Conservation (phyloP, 495 filamentous ascomycete genomes). For the Tuber magnatum region DNA sequence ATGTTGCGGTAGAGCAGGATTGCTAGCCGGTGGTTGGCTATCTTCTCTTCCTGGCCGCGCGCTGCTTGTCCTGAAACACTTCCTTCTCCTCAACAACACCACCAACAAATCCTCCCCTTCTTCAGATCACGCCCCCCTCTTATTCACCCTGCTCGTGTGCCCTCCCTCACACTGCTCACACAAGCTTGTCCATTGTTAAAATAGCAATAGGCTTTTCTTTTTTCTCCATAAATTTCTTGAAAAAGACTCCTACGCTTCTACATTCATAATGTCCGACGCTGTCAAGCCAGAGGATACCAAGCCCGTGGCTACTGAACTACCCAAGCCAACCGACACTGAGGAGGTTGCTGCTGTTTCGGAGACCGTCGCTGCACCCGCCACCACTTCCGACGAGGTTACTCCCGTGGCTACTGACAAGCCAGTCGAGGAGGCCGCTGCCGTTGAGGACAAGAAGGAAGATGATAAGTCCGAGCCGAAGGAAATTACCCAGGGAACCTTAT, state of each 20-base stretch:
- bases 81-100: slow-evolving; percentile 18
- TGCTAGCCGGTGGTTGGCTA: slow-evolving; percentile 20
- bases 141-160: slow-evolving; percentile 9
- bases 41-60: slow-evolving; percentile 20
- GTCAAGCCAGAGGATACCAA: slow-evolving; percentile 48
- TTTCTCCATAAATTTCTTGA: slow-evolving; percentile 1
- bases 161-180: slow-evolving; percentile 14
- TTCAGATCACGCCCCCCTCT: slow-evolving; percentile 1
- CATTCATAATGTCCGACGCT: slow-evolving; percentile 35
- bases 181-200: slow-evolving; percentile 7
- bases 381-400: slow-evolving; percentile 46
- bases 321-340: slow-evolving; percentile 41
- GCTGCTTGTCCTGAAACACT: slow-evolving; percentile 34
- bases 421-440: slow-evolving; percentile 45
- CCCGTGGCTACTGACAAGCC: slow-evolving; percentile 48
- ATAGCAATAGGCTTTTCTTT: slow-evolving; percentile 9
- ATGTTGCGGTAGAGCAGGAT: slow-evolving; percentile 6
- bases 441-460: slow-evolving; percentile 46
- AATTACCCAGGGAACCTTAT: slow-evolving; percentile 56
- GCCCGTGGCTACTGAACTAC: slow-evolving; percentile 42
- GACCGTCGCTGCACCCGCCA: slow-evolving; percentile 43
- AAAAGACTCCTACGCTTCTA: slow-evolving; percentile 10
- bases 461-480: slow-evolving; percentile 54
- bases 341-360: slow-evolving; percentile 46
- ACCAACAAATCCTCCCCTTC: slow-evolving; percentile 4